Conservation (phyloP, 345 rosid species). For the Arabidopsis arenosa region DNA sequence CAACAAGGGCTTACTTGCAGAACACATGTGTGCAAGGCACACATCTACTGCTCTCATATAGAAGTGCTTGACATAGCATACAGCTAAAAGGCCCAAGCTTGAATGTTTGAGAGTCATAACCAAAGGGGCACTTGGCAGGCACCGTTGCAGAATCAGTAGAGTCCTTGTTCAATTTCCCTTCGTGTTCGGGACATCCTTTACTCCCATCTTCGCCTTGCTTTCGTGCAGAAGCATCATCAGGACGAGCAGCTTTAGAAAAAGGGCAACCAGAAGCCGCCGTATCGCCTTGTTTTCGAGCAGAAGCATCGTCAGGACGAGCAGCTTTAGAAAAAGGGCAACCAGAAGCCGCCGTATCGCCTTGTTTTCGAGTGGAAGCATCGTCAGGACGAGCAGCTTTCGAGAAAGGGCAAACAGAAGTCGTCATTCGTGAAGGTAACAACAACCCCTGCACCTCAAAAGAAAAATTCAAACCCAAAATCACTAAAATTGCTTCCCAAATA, state of each 20-base stretch:
- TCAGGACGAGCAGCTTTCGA: slow-evolving; percentile 74
- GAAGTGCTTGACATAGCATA: slow-evolving; percentile 87
- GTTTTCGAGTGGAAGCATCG: slow-evolving; percentile 43
- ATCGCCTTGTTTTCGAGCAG: slow-evolving; percentile 41
- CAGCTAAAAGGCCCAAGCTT: slow-evolving; percentile 98
- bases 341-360: slow-evolving; percentile 21
- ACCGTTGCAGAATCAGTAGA: slow-evolving; percentile 49
- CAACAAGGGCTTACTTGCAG: slow-evolving; percentile 71
- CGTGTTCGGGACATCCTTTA: slow-evolving; percentile 47
- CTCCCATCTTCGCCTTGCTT: slow-evolving; percentile 20
- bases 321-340: slow-evolving; percentile 72
- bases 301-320: slow-evolving; percentile 65
- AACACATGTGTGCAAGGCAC: slow-evolving; percentile 87
- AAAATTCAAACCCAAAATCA: slow-evolving; percentile 5
- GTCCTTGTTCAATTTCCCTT: slow-evolving; percentile 48
- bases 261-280: slow-evolving; percentile 52
- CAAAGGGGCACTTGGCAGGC: slow-evolving; percentile 88
- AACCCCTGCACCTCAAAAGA: slow-evolving; percentile 24
- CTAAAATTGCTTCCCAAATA: not conserved
- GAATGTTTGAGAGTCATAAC: slow-evolving; percentile 88
- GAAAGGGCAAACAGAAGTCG: slow-evolving; percentile 86
- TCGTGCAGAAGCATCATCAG: slow-evolving; percentile 50
- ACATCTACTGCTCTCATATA: slow-evolving; percentile 76
- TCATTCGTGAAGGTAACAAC: slow-evolving; percentile 40
- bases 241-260: slow-evolving; percentile 70